Conservation (phyloP, 176 grass and related monocot genomes). For the Puya raimondii region DNA sequence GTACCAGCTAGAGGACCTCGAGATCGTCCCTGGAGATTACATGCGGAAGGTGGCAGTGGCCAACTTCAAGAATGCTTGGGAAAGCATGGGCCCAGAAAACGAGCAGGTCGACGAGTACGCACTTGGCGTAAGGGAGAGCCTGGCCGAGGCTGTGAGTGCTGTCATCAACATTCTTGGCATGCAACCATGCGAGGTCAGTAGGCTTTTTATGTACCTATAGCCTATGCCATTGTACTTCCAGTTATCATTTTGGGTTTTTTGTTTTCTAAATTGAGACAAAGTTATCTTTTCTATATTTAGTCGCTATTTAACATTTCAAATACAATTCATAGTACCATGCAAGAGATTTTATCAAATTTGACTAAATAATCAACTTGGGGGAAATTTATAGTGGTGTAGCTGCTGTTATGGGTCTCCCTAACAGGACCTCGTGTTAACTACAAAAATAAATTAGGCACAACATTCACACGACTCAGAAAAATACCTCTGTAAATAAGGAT, state of each 20-base stretch:
- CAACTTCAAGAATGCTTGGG: constrained; percentile 97
- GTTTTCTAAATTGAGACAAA: no score
- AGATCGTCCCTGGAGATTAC: constrained; percentile 83
- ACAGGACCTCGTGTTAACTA: not conserved
- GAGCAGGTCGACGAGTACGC: constrained; percentile 89
- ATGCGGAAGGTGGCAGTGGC: constrained; percentile 87
- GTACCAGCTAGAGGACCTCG: constrained; percentile 92
- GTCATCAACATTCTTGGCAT: constrained; percentile 90
- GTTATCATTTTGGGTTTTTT: no score
- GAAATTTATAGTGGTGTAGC: no score
- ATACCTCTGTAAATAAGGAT: no score
- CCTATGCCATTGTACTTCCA: not conserved
- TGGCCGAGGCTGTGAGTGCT: constrained; percentile 79
- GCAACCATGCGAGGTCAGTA: constrained; percentile 83
- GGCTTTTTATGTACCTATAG: not conserved
- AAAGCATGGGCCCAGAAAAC: constrained; percentile 72
- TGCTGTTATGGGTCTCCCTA: no score
- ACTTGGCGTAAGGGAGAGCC: constrained; percentile 77
- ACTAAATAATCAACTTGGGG: no score
- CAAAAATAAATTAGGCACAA: no score
- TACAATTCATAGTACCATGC: no score
- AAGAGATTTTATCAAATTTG: no score
- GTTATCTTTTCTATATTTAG: no score
- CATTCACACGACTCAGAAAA: no score
- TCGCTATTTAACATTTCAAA: no score